These are phyloP conservation scores for Acephala macrosclerotiorum DNA, from an alignment of 2,329 filamentous ascomycete species.

Conservation along the genomic window DNA sequence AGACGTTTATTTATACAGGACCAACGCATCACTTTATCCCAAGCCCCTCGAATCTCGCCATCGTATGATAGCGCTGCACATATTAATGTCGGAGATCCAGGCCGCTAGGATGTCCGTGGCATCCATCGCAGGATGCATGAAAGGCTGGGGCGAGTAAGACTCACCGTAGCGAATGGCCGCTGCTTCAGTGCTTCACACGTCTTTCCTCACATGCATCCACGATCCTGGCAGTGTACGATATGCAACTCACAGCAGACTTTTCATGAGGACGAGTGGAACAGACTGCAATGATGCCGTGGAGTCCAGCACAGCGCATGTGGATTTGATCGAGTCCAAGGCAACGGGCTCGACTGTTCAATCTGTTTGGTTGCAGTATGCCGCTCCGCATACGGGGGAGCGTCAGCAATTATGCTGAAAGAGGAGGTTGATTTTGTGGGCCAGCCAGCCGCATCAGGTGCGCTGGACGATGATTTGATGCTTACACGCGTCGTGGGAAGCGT, in stretches of 20 bases:
- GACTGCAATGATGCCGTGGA: not conserved
- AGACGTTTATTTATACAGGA: not conserved
- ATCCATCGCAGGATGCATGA: constrained; percentile 19
- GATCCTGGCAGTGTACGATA: constrained; percentile 3
- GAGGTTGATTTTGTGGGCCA: constrained; percentile 19
- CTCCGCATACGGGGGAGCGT: constrained; percentile 12
- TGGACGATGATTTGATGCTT: constrained; percentile 26
- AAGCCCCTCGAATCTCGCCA: constrained; percentile 19
- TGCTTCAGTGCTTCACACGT: no score
- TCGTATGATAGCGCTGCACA: constrained; percentile 7
- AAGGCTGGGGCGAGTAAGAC: constrained; percentile 21
- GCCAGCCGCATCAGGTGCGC: constrained; percentile 17
- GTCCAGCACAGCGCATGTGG: constrained; percentile 2
- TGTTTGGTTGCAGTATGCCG: constrained; percentile 19
- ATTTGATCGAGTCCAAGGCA: constrained; percentile 4
- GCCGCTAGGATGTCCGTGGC: constrained; percentile 19
- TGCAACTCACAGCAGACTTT: constrained; percentile 10
- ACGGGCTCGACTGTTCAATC: not conserved
- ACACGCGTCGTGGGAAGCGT: constrained; percentile 28
- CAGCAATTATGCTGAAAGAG: constrained; percentile 14
- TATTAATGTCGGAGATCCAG: constrained; percentile 20
- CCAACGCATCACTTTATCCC: constrained; percentile 14
- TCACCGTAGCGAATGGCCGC: no score
- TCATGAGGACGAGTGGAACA: constrained; percentile 4
- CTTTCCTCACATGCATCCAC: no score